Conservation (phyloP, 2,329 filamentous ascomycete species). For the Hypoxylon sp. region DNA sequence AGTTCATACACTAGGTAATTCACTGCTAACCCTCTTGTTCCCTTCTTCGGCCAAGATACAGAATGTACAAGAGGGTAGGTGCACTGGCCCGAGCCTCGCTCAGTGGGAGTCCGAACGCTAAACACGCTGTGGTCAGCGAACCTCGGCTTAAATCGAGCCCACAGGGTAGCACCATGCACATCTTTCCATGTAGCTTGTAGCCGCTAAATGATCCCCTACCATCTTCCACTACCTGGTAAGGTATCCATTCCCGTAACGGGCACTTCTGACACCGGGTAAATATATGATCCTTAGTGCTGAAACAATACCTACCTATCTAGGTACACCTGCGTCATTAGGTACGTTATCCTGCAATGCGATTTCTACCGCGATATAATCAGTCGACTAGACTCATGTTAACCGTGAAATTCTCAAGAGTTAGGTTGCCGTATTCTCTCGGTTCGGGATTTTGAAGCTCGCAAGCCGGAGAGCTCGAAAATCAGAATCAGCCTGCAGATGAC, state of each 20-base stretch:
- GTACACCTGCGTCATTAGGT: too few relatives aligned
- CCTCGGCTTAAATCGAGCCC: constrained; percentile 5
- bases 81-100: background rate
- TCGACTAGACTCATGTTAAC: too few relatives aligned
- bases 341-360: too few relatives aligned
- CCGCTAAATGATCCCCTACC: background rate
- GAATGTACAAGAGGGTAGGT: background rate
- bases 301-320: too few relatives aligned
- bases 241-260: background rate
- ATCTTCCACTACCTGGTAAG: background rate
- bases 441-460: background rate
- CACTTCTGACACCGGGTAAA: background rate
- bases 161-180: background rate
- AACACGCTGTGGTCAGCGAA: background rate
- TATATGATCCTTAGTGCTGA: background rate
- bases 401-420: too few relatives aligned
- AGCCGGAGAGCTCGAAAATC: constrained; percentile 4
- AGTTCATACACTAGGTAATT: background rate
- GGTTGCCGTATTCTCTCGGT: too few relatives aligned
- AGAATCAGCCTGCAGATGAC: constrained; percentile 5
- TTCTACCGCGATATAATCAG: too few relatives aligned
- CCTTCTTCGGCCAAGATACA: background rate
- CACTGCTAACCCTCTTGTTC: background rate
- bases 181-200: too few relatives aligned
- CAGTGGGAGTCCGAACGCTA: background rate